Evolutionary conservation across 1,139 yeast genomes (phyloP), one percentile per base, ranked within the genome.

Genomic region (Suhomyces ambrosiae): DNA sequence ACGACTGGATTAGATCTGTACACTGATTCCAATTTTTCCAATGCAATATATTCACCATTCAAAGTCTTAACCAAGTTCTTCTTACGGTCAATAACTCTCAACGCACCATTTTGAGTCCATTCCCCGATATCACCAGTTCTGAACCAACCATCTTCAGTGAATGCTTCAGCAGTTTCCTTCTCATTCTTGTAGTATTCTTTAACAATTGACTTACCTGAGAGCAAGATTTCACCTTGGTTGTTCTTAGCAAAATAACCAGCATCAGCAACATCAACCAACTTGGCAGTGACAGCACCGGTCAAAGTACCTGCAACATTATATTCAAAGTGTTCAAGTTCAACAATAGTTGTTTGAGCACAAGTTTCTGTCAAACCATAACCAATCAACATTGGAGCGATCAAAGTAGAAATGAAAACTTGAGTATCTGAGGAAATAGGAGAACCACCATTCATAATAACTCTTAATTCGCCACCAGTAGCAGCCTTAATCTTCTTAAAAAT

Each of bases 351-450:
- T 65, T 86, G 89, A 33, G 98, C 99, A 52, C 86, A 84, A 12
- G 97, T 88, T 69, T 94, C 99, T 26, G 99, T 94, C 53, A 92
- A 76, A 45, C 99, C 99, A 62, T 94, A 94, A 45, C 99, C 99
- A 55, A 90, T 74, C 57, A 92, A 76, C 86, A 90, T 79, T 44
- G 97, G 96, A 35, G 90, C 86, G 50, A 92, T 68, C 44, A 88
- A 74, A 34, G 77, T 86, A 30, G 87, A 61, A 51, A 92, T 74
- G 61, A 92, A 92, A 32, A 73, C 68, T 63, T 90, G 97, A n/a
- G 97, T 92, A 48, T 86, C 94, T 42, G 59, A 61, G 11, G 96
- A 84, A 44, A 92, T 72, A 38, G 97, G 90, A 12, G 97, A 88
- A 43, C 99, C 99, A 64, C 99, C 99, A 60, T 87, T 89, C 64